phyloP scores from a whole-genome alignment of 257 asterid genomes.

The Forsythia suspensa region DNA sequence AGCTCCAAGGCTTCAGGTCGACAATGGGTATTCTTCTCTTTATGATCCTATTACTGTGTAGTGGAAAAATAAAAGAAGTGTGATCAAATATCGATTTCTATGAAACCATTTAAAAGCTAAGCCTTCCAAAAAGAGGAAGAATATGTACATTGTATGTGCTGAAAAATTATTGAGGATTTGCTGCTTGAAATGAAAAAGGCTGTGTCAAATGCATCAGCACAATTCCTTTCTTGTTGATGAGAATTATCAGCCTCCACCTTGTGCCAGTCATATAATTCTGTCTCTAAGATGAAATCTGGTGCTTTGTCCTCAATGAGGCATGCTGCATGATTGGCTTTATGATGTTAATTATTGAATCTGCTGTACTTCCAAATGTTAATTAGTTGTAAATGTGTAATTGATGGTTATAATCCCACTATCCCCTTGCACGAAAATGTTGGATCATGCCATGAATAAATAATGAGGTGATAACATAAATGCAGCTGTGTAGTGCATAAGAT shows the following conservation, averaged over 20 bases:
- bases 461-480: constrained; percentile 2
- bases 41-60: neutral
- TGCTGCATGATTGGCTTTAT: neutral
- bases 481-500: neutral
- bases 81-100: neutral
- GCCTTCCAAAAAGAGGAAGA: neutral
- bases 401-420: neutral
- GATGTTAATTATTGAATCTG: constrained; percentile 10
- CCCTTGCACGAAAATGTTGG: neutral
- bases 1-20: constrained; percentile 98
- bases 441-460: neutral
- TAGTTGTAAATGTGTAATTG: neutral
- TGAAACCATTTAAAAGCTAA: constrained; percentile 10
- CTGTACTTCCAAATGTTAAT: constrained; percentile 1
- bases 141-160: neutral
- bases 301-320: neutral
- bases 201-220: neutral
- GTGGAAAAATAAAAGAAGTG: neutral
- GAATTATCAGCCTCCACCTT: neutral
- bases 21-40: constrained; percentile 75
- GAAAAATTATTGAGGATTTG: neutral
- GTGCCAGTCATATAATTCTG: neutral
- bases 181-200: neutral
- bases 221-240: constrained; percentile 8
- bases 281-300: neutral